Conservation (phyloP, 2,329 filamentous ascomycete species). For the Chaetomiaceae sp. region DNA sequence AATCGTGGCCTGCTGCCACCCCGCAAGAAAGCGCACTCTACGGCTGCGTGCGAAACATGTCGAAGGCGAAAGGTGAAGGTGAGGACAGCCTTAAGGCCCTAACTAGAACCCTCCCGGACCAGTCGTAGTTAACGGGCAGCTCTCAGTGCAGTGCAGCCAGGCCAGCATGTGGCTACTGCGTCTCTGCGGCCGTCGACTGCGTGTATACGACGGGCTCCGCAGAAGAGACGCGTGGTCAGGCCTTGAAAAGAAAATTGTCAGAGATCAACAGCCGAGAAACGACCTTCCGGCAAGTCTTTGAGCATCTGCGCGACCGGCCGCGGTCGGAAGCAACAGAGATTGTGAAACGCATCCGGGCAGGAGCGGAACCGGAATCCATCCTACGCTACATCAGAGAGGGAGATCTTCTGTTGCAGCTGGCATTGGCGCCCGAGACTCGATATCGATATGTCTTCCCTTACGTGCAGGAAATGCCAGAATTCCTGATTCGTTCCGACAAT, state of each 20-base stretch:
- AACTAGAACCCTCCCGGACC: neutral
- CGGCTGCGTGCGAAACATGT: slow-evolving; percentile 3
- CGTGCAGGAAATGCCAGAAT: neutral
- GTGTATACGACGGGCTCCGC: slow-evolving; percentile 24
- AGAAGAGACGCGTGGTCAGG: slow-evolving; percentile 25
- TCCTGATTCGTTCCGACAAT: slow-evolving; percentile 20
- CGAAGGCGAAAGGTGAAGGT: slow-evolving; percentile 6
- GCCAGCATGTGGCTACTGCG: slow-evolving; percentile 25
- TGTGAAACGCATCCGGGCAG: slow-evolving; percentile 31
- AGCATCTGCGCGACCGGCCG: slow-evolving; percentile 12
- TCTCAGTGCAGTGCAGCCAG: slow-evolving; percentile 26
- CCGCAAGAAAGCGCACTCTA: neutral
- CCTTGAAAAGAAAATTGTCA: slow-evolving; percentile 25
- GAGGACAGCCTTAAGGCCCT: neutral
- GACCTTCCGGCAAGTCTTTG: slow-evolving; percentile 25
- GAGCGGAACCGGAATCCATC: slow-evolving; percentile 28
- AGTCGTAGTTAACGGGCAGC: neutral
- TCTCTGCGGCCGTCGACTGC: slow-evolving; percentile 22
- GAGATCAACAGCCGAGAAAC: slow-evolving; percentile 21
- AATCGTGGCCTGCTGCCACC: neutral
- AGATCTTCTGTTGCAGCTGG: slow-evolving; percentile 35
- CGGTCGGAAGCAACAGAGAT: slow-evolving; percentile 31
- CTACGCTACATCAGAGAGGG: slow-evolving; percentile 32
- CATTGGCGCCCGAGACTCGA: slow-evolving; percentile 33
- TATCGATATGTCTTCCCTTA: slow-evolving; percentile 36